These are phyloP conservation scores for Malassezia dermatis DNA, from an alignment of 1,284 basidiomycete species.

Conservation along the genomic window DNA sequence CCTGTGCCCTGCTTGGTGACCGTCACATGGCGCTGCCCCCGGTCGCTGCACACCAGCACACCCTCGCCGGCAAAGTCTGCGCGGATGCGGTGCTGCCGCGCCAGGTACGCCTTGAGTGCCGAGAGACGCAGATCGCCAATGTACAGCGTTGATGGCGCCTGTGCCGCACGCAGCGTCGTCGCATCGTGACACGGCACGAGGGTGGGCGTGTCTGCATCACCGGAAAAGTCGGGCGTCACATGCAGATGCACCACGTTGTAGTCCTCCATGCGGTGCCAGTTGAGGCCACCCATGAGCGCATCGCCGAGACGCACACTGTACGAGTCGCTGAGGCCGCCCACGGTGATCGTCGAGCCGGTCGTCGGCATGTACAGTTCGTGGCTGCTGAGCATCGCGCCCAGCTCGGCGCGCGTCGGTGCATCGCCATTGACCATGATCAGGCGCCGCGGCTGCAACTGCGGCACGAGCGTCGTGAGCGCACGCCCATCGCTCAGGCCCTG, in stretches of 20 bases:
- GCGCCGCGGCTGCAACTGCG: constrained; percentile 79
- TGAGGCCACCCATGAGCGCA: constrained; percentile 64
- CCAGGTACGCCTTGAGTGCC: constrained; percentile 28
- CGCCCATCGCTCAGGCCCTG: constrained; percentile 91
- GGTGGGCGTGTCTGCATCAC: constrained; percentile 60
- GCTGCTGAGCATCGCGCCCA: constrained; percentile 50
- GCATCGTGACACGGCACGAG: constrained; percentile 27
- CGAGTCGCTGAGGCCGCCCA: constrained; percentile 88
- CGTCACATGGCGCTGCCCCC: constrained; percentile 25
- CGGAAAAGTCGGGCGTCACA: constrained; percentile 68
- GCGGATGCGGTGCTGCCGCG: constrained; percentile 23
- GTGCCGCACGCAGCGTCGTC: background rate
- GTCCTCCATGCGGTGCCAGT: constrained; percentile 92
- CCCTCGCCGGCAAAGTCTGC: constrained; percentile 47
- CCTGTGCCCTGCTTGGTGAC: constrained; percentile 31
- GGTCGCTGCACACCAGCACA: constrained; percentile 33
- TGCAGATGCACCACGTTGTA: constrained; percentile 87
- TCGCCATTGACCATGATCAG: constrained; percentile 42
- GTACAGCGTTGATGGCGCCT: constrained; percentile 31
- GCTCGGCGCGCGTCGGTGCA: constrained; percentile 17
- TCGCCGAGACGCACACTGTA: constrained; percentile 91
- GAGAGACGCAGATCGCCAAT: constrained; percentile 46
- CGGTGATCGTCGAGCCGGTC: constrained; percentile 65
- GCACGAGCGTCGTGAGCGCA: constrained; percentile 89
- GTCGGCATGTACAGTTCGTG: constrained; percentile 75